Percentiles rank a stretch among this genome's conserved stretches.
phyloP scores from a whole-genome alignment of 2,329 filamentous ascomycete genomes.

The Diaporthe citrichinensis region DNA sequence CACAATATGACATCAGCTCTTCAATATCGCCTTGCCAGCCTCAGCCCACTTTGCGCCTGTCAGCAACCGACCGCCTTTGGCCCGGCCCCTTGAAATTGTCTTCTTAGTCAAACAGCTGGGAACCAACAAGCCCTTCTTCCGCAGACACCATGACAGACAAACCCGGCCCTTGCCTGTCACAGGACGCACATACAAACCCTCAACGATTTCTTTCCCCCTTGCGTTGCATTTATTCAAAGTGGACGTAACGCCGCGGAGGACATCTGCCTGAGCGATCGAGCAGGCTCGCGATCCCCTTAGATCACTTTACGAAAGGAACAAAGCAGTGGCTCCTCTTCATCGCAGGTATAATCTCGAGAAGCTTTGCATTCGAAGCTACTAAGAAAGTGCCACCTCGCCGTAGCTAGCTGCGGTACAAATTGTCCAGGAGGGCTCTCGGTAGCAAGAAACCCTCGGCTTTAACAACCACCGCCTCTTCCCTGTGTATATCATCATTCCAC shows the following conservation, averaged over 20 bases:
- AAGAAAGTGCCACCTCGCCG: not conserved
- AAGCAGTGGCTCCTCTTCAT: not conserved
- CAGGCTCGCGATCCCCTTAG: not conserved
- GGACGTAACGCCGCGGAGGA: not conserved
- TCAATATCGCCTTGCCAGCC: not conserved
- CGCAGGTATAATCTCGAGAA: not conserved
- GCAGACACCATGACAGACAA: not conserved
- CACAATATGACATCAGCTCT: not conserved
- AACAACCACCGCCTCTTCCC: not conserved
- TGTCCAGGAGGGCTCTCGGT: not conserved
- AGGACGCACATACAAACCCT: not conserved
- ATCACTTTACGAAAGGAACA: not conserved
- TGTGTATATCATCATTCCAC: not conserved
- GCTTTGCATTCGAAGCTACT: not conserved
- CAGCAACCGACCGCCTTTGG: constrained; percentile 7
- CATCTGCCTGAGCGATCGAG: not conserved
- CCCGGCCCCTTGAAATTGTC: not conserved
- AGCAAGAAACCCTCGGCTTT: not conserved
- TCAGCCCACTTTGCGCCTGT: not conserved
- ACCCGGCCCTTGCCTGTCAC: not conserved
- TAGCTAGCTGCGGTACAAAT: not conserved
- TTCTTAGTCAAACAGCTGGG: not conserved
- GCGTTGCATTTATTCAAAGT: not conserved
- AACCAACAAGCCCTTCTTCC: not conserved
- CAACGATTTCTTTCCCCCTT: not conserved